Evolutionary conservation across 2,329 filamentous ascomycete species (phyloP), one percentile per base, ranked within the genome.

Genomic region (Exophiala mesophila): DNA sequence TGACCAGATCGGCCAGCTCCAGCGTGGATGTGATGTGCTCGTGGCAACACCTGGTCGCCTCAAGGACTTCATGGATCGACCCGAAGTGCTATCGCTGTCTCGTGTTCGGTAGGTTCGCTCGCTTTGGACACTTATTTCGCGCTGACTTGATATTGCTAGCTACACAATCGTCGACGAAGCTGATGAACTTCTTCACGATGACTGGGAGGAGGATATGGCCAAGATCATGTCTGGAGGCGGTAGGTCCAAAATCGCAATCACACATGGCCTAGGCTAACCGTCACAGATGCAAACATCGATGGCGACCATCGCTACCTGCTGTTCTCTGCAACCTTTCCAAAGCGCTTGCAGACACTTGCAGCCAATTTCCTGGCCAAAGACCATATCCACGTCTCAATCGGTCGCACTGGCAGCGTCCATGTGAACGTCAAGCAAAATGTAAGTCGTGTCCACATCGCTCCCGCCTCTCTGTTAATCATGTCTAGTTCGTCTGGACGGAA

Each of bases 241-340:
- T 89, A 76, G 68, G 78, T 68, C 36, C n/a, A n/a, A n/a, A n/a
- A n/a, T n/a, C 8, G 49, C 29, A 30, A 37, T 28, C 12, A 39
- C 21, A 48, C 52, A n/a, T n/a, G n/a, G n/a, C 19, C 19, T 28
- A 12, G 46, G 57, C 66, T 51, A 64, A 45, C 30, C 16, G 15
- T 16, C 43, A 3, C 46, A 71, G 69, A 95, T 74, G 80, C 64
- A 69, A 94, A 95, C 48, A 80, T 85, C 43, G 88, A 83, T 56
- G 77, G 72, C 5, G 79, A 83, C 45, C 78, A 82, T 53, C 69
- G 71, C 5, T 82, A 78, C 62, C 74, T 94, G 65, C 83, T 98
- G 69, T 97, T 97, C 63, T 95, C 88, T 0, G 92, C 92, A 1
- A 97, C 92, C 0, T 97, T 98, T 64, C 87, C 89, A 29, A 88